Conservation (phyloP, 352 stramenopile species). For the Pythium chondricola region DNA sequence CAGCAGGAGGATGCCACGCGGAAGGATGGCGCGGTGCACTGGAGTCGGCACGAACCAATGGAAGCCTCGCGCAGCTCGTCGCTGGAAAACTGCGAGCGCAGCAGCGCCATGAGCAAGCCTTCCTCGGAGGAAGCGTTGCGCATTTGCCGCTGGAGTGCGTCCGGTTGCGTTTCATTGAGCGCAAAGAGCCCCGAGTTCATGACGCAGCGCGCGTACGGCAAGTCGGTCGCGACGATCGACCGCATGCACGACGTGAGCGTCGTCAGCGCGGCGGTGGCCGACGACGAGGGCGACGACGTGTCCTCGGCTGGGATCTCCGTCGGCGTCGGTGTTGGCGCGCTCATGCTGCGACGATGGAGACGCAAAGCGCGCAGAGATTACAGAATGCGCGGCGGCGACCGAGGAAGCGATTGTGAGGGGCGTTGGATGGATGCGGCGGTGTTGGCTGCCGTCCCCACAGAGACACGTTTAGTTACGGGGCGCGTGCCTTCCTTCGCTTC, state of each 20-base stretch:
- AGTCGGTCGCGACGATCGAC: conserved; percentile 16
- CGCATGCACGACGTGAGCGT: conserved; percentile 20
- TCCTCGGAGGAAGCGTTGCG: conserved; percentile 6
- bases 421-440: too few species aligned
- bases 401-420: too few species aligned
- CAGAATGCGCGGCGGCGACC: too few species aligned
- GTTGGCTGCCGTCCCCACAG: too few species aligned
- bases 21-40: conserved; percentile 17
- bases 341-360: too few species aligned
- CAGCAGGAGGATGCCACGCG: conserved; percentile 22
- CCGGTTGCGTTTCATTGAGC: conserved; percentile 11
- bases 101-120: conserved; percentile 9
- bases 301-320: conserved; percentile 8
- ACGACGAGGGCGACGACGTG: conserved; percentile 15
- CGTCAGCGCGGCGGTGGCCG: conserved; percentile 14
- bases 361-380: too few species aligned
- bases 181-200: conserved; percentile 33
- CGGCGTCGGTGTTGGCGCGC: conserved; percentile 1
- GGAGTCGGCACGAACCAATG: conserved; percentile 16
- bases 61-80: conserved; percentile 4
- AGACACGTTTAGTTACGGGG: too few species aligned
- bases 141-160: conserved; percentile 1
- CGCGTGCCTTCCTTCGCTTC: too few species aligned
- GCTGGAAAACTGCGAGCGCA: conserved; percentile 8
- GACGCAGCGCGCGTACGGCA: conserved; percentile 27